phyloP scores from a whole-genome alignment of 2,329 filamentous ascomycete genomes.

The Exophiala lecanii-corni region DNA sequence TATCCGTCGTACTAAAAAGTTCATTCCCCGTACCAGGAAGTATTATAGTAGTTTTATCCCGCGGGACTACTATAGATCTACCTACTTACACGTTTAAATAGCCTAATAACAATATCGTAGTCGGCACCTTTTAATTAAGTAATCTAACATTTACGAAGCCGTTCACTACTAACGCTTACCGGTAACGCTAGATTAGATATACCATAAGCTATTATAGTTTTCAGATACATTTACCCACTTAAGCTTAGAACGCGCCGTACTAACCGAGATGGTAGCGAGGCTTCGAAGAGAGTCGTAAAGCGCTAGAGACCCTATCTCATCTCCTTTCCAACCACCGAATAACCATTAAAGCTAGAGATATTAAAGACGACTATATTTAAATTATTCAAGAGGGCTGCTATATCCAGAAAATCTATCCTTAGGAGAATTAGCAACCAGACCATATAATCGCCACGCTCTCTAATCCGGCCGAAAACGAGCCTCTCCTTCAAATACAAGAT shows the following conservation, averaged over 20 bases:
- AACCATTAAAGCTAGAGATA: too few relatives aligned
- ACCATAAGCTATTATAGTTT: neutral
- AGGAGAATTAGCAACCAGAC: too few relatives aligned
- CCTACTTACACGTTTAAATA: neutral
- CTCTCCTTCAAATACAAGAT: neutral
- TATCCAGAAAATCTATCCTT: too few relatives aligned
- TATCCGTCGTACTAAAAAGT: slow-evolving; percentile 6
- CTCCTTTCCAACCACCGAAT: too few relatives aligned
- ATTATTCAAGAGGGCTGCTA: too few relatives aligned
- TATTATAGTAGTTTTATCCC: neutral
- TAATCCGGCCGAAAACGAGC: neutral
- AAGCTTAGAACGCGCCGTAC: neutral
- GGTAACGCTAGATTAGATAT: neutral
- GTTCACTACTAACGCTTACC: neutral
- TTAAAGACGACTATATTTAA: too few relatives aligned
- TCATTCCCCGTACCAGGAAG: neutral
- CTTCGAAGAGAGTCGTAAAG: neutral
- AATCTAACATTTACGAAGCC: neutral
- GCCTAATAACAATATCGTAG: neutral
- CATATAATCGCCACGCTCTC: too few relatives aligned
- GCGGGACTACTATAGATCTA: neutral
- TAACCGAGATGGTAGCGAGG: neutral
- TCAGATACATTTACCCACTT: neutral
- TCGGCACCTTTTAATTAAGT: neutral
- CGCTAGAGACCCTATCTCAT: too few relatives aligned